Conservation (phyloP, 805 yeast species). For the Kockiozyma suomiensis region DNA sequence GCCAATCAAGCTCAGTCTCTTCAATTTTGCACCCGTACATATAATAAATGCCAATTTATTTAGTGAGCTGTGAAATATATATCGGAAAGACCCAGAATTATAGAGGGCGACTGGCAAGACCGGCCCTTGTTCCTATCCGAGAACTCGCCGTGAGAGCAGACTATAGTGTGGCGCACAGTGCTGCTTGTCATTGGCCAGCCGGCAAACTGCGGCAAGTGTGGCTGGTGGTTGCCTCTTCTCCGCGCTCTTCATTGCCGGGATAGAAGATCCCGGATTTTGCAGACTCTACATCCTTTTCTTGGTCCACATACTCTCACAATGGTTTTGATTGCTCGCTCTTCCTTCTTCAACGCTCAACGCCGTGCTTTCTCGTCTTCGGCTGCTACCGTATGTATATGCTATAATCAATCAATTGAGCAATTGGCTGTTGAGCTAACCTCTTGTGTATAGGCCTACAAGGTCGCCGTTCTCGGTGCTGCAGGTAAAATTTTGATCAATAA, state of each 20-base stretch:
- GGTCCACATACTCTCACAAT: slow-evolving; percentile 15
- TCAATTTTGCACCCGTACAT: too few species aligned
- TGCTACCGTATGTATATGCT: slow-evolving; percentile 25
- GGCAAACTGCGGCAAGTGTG: slow-evolving; percentile 1
- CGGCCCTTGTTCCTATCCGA: background rate
- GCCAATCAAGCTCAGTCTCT: too few species aligned
- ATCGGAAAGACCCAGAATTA: too few species aligned
- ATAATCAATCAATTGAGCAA: background rate
- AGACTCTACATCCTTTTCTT: background rate
- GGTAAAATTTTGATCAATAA: slow-evolving; percentile 13
- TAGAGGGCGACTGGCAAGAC: background rate
- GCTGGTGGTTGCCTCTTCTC: slow-evolving; percentile 10
- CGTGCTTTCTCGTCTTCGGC: slow-evolving; percentile 35
- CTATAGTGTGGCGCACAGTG: background rate
- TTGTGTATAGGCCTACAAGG: slow-evolving; percentile 51
- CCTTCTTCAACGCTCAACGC: slow-evolving; percentile 31
- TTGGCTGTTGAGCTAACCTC: background rate
- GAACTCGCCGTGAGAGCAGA: background rate
- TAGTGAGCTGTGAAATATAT: too few species aligned
- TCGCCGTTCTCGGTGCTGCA: slow-evolving; percentile 80
- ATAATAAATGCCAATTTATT: too few species aligned
- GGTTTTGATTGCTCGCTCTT: slow-evolving; percentile 32
- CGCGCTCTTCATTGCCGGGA: slow-evolving; percentile 10
- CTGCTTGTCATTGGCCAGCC: background rate
- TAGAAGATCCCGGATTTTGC: background rate